Evolutionary conservation across 2,329 filamentous ascomycete genomes (phyloP).

Genomic region (Fonsecaea pedrosoi): DNA sequence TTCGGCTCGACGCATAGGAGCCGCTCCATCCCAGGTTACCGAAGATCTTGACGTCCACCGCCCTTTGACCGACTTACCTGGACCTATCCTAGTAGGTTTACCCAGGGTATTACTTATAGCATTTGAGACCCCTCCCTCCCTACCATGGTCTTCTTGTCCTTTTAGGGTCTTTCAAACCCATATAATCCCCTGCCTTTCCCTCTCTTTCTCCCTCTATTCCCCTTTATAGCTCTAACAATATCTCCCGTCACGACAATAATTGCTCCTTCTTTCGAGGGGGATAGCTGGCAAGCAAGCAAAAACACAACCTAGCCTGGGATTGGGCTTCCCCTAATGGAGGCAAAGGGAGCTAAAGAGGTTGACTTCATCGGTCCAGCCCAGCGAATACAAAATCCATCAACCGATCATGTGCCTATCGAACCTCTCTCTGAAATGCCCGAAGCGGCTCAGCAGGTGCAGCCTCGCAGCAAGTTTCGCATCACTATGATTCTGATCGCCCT

Average conservation of each 20-base stretch:
- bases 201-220: not conserved
- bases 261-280: not conserved
- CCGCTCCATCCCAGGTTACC: not conserved
- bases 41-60: constrained; percentile 3
- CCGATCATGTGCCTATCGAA: constrained; percentile 10
- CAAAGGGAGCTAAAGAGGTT: constrained; percentile 11
- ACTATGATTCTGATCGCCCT: constrained; percentile 40
- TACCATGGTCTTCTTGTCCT: not conserved
- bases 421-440: constrained; percentile 22
- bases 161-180: not conserved
- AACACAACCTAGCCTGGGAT: not conserved
- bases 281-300: not conserved
- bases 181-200: not conserved
- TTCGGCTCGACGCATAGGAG: not conserved
- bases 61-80: constrained; percentile 13
- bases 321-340: not conserved
- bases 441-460: constrained; percentile 41
- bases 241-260: not conserved
- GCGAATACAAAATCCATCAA: constrained; percentile 17
- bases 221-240: not conserved
- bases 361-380: constrained; percentile 21
- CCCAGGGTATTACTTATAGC: not conserved
- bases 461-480: constrained; percentile 36
- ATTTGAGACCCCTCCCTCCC: not conserved
- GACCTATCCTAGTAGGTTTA: not conserved